Conservation (phyloP, 2,329 filamentous ascomycete species). For the Nemania sp. region DNA sequence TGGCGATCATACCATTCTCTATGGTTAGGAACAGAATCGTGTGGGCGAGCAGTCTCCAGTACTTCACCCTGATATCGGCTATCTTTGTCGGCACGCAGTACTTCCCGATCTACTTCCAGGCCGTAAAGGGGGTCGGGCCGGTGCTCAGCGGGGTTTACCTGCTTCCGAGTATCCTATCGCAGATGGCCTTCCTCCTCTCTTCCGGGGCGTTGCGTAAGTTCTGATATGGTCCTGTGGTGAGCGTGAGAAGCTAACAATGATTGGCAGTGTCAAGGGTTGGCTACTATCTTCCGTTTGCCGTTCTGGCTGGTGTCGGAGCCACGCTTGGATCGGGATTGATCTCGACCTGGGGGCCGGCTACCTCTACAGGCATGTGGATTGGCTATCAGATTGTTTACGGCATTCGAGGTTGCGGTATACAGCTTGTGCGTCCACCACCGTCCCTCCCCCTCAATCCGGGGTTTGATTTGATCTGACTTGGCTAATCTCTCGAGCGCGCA, state of each 20-base stretch:
- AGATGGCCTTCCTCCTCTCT: constrained; percentile 63
- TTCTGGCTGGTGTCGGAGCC: constrained; percentile 31
- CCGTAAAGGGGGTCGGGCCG: constrained; percentile 38
- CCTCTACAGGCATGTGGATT: constrained; percentile 35
- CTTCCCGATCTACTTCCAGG: constrained; percentile 42
- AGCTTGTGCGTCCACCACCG: constrained; percentile 28
- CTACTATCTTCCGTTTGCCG: constrained; percentile 38
- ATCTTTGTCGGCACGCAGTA: constrained; percentile 46
- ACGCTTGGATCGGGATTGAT: constrained; percentile 36
- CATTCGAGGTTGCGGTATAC: constrained; percentile 34
- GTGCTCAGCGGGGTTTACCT: constrained; percentile 42
- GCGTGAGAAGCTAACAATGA: neutral
- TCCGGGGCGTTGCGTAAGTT: constrained; percentile 35
- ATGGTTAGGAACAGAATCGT: constrained; percentile 51
- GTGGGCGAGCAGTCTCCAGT: constrained; percentile 47
- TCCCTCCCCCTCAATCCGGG: neutral
- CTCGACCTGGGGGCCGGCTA: constrained; percentile 36
- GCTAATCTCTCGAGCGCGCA: constrained; percentile 13
- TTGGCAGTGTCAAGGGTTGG: constrained; percentile 35
- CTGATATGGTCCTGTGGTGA: neutral
- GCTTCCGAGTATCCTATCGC: constrained; percentile 39
- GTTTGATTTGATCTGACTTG: too few species aligned
- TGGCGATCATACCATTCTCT: constrained; percentile 55
- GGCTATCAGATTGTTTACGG: constrained; percentile 40
- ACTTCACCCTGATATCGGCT: constrained; percentile 49